Evolutionary conservation across 306 rosid genomes (phyloP), one percentile per base, ranked within the genome.

Genomic region (Casuarina equisetifolia): DNA sequence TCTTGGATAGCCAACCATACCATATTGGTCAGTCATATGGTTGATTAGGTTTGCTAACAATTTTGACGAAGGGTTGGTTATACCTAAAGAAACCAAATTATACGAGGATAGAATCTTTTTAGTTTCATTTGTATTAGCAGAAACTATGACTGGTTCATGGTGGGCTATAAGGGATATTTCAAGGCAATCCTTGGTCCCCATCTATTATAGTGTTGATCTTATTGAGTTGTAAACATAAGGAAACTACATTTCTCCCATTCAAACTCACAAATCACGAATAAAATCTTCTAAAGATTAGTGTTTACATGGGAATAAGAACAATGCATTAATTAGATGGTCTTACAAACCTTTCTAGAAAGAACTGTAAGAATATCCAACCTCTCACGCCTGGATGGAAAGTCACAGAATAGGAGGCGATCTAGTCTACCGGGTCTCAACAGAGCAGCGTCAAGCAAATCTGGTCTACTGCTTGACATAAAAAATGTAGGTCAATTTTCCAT

Each of bases 391-490:
- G 98, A 89, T 48, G 98, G 97, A 74, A 95, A 95, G 86, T 91
- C 97, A 43, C 97, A 95, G 84, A 89, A 95, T 36, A 95, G 86
- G 86, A 95, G 97, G 73, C 97, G 97, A 86, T 95, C 98, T 61
- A 95, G 87, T 78, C 98, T 86, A 66, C 98, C 97, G 54, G 98
- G 98, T 87, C 98, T 88, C 86, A 95, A 79, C 69, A 95, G 87
- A 19, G 97, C 98, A 6, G 97, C 98, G 81, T 95, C 97, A 72
- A 95, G 97, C 82, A 95, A 89, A 85, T 95, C 97, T 3, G 98
- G 98, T 81, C 98, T 90, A 87, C 98, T 95, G 97, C 90, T 89
- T 81, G 76, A 81, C 83, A 92, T 77, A 76, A 78, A 81, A 82
- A 70, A 9, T 62, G 40, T 52, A 74, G 19, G 73, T 58, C 5